Base-by-base conservation (phyloP, 164 flowering plant genomes). In the Vitis labrusca region DNA sequence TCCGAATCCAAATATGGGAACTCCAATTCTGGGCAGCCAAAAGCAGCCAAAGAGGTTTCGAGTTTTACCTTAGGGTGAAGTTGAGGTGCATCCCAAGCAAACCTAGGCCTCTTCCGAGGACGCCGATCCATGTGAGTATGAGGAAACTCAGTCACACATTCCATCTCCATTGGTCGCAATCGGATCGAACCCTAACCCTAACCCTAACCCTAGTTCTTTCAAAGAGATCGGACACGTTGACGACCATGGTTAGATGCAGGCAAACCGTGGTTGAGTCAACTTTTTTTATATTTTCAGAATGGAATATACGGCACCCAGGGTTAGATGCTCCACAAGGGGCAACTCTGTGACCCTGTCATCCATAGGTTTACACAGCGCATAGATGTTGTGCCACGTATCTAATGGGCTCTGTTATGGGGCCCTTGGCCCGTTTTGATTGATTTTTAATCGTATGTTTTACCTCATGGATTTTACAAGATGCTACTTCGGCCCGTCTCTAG, bases 61-160 rank as follows among this genome's bases (percentile, higher is more conserved):
- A 44, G 8, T 48, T 8, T 48, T 79, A 89, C 90, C 88, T 89
- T 88, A 2, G 76, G 11, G 47, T 59, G 76, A 14, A 71, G 50
- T 65, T 76, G 81, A 44, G 80, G 75, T 23, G 73, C 72, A 52
- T 87, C 90, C 91, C 91, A 86, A 62, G 73, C 85, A 55, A 89
- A 77, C 67, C 87, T 79, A 49, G 86, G 83, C 73, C 87, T 84
- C 84, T 90, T 90, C 61, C 87, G 74, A 27, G 94, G 94, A 15
- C 88, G 88, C 16, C 88, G 86, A 76, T 89, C 94, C 83, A 85
- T 82, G 71, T 82, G 61, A 48, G 12, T 67, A n/a, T 71, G 76
- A 48, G 73, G 76, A 49, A 74, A 76, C 37, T 74, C 73, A 9
- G 76, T 68, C 27, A 74, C 63, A 55, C 66, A 74, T 56, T 80